These are phyloP conservation scores for Emergomyces pasteurianus DNA, from an alignment of 2,329 filamentous ascomycete species.

Conservation along the genomic window DNA sequence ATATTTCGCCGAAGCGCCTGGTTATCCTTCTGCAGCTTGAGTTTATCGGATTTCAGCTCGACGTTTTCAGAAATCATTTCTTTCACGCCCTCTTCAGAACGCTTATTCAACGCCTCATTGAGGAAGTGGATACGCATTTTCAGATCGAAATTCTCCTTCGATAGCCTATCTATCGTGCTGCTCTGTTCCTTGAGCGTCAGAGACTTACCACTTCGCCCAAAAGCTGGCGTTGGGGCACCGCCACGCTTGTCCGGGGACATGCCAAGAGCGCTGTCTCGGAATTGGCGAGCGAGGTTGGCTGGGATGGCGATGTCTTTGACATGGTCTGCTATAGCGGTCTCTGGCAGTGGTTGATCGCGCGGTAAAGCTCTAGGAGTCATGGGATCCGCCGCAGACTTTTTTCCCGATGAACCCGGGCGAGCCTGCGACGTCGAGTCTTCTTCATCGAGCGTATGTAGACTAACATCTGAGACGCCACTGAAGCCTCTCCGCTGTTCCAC, in stretches of 20 bases:
- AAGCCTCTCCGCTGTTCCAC: slow-evolving; percentile 33
- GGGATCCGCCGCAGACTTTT: slow-evolving; percentile 34
- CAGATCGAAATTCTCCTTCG: slow-evolving; percentile 95
- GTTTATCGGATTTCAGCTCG: slow-evolving; percentile 79
- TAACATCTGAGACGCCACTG: slow-evolving; percentile 32
- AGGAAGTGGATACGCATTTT: slow-evolving; percentile 97
- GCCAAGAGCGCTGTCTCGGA: slow-evolving; percentile 53
- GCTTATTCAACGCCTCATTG: slow-evolving; percentile 80
- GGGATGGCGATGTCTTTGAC: slow-evolving; percentile 85
- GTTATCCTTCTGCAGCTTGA: slow-evolving; percentile 82
- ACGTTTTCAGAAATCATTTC: slow-evolving; percentile 98
- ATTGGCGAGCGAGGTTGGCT: slow-evolving; percentile 75
- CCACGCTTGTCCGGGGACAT: slow-evolving; percentile 46
- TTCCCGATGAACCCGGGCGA: slow-evolving; percentile 26
- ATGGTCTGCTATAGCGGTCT: slow-evolving; percentile 78
- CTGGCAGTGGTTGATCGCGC: slow-evolving; percentile 46
- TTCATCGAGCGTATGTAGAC: slow-evolving; percentile 48
- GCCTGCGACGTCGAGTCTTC: slow-evolving; percentile 36
- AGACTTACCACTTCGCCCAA: slow-evolving; percentile 50
- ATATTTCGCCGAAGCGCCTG: slow-evolving; percentile 69
- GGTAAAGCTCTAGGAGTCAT: slow-evolving; percentile 59
- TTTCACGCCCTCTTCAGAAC: slow-evolving; percentile 91
- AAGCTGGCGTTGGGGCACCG: slow-evolving; percentile 35
- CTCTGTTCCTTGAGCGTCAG: slow-evolving; percentile 95
- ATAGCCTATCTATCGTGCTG: slow-evolving; percentile 88